These are phyloP conservation scores for Candida pini DNA, from an alignment of 805 yeast species.

Conservation along the genomic window DNA sequence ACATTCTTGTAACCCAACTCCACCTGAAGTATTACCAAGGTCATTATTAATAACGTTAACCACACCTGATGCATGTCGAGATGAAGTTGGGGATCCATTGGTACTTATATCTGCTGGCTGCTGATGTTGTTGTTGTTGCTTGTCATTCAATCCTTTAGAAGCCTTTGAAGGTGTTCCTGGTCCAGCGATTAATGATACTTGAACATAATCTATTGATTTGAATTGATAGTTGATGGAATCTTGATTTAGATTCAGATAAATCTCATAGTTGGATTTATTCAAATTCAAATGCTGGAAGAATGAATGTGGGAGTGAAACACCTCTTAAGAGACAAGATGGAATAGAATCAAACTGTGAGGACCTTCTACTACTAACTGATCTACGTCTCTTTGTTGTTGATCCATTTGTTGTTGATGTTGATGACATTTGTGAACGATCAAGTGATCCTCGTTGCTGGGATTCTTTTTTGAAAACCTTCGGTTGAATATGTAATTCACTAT, in stretches of 20 bases:
- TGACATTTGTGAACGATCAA: conserved; percentile 2
- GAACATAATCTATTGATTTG: conserved; percentile 37
- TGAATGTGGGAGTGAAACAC: conserved; percentile 51
- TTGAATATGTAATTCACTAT: conserved; percentile 46
- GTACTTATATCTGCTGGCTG: neutral
- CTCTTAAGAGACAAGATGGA: conserved; percentile 42
- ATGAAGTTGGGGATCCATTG: neutral
- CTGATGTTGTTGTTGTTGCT: neutral
- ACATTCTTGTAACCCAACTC: conserved; percentile 33
- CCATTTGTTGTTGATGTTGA: conserved; percentile 20
- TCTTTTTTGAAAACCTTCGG: conserved; percentile 44
- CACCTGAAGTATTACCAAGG: conserved; percentile 9
- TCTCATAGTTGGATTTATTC: conserved; percentile 27
- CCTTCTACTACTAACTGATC: conserved; percentile 26
- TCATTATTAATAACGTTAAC: conserved; percentile 4
- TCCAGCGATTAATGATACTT: conserved; percentile 48
- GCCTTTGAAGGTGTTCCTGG: conserved; percentile 34
- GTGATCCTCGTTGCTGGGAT: conserved; percentile 5
- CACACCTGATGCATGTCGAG: conserved; percentile 1
- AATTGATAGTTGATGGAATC: conserved; percentile 24
- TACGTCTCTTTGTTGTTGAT: conserved; percentile 15
- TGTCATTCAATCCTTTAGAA: conserved; percentile 9
- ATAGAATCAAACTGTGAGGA: conserved; percentile 26
- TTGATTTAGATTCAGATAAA: conserved; percentile 41
- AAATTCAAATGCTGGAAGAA: conserved; percentile 20